Percentiles rank a stretch among this genome's conserved stretches.
Evolutionary conservation across 2,329 filamentous ascomycete genomes (phyloP).

Genomic region (Hypoxylon sp.): DNA sequence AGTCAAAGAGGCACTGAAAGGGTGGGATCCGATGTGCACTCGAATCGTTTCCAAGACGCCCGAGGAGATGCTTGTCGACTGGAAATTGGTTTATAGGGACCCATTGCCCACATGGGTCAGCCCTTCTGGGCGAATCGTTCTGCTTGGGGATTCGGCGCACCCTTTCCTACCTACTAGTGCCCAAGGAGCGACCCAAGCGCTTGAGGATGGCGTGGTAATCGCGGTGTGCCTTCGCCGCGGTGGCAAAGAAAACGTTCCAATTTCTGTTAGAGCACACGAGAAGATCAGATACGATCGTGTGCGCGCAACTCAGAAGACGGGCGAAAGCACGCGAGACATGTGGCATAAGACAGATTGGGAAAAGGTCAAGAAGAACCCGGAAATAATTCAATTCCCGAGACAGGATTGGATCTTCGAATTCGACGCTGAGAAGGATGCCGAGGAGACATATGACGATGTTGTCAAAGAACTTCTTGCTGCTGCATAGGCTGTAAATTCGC

Average conservation of each 20-base stretch:
- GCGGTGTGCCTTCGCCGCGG: conserved; percentile 60
- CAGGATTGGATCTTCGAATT: conserved; percentile 68
- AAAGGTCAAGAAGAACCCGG: conserved; percentile 63
- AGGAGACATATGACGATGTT: conserved; percentile 56
- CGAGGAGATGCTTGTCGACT: conserved; percentile 60
- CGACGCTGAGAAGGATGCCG: conserved; percentile 64
- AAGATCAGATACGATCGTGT: conserved; percentile 66
- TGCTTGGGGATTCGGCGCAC: conserved; percentile 66
- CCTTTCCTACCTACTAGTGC: conserved; percentile 65
- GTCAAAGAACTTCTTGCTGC: conserved; percentile 49
- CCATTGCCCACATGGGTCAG: conserved; percentile 66
- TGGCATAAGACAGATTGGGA: conserved; percentile 70
- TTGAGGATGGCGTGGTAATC: conserved; percentile 66
- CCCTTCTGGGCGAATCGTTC: conserved; percentile 59
- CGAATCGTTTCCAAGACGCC: conserved; percentile 65
- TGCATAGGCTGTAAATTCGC: conserved; percentile 19
- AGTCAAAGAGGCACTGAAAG: conserved; percentile 65
- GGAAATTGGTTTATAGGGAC: conserved; percentile 66
- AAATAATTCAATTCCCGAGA: conserved; percentile 63
- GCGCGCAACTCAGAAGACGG: conserved; percentile 64
- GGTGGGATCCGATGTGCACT: conserved; percentile 65
- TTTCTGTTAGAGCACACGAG: conserved; percentile 61
- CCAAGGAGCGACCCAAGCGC: conserved; percentile 65
- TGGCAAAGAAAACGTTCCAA: conserved; percentile 57
- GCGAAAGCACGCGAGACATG: conserved; percentile 64